Evolutionary conservation across 345 rosid genomes (phyloP), one percentile per base, ranked within the genome.

Genomic region (Gossypium ekmanianum): DNA sequence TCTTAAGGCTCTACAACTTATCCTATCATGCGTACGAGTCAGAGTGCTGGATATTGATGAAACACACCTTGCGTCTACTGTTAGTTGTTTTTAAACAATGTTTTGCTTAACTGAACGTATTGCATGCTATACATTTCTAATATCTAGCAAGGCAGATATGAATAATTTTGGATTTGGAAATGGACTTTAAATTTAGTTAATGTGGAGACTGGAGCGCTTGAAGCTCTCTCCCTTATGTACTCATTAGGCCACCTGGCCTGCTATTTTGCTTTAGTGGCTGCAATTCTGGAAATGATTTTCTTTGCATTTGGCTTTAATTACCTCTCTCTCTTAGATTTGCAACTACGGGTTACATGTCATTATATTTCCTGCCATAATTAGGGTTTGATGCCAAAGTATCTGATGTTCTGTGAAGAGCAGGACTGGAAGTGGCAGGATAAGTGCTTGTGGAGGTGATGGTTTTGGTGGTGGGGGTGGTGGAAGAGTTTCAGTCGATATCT

Each of bases 401-500:
- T 79, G 62, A 74, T 45, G 73, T 76, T 80, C 74, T 89, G 80
- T 84, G 80, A 78, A 85, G 87, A 61, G 87, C 97, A 96, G 99
- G 99, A 92, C 85, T 62, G 99, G 99, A 86, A 74, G 80, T 89
- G 99, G 99, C 73, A 75, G 71, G 83, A 88, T 96, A 73, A 96
- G 97, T 82, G 97, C 99, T 18, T 89, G 97, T 81, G 99, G 99
- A 64, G 99, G 99, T 74, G 80, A 85, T 84, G 99, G 99, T 80
- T 93, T 85, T 84, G 98, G 85, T 67, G 99, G 98, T 77, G 99
- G 99, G 27, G 98, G 99, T 50, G 99, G 99, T 72, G 99, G 99
- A 79, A 92, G 99, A 90, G 86, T 93, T 82, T 82, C 99, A 41
- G 95, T 96, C 54, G 85, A 96, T 76, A 78, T 96, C 79, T 96